These are phyloP conservation scores for Ophiocordyceps camponoti-leonardi DNA, from an alignment of 2,329 filamentous ascomycete species.

Conservation along the genomic window DNA sequence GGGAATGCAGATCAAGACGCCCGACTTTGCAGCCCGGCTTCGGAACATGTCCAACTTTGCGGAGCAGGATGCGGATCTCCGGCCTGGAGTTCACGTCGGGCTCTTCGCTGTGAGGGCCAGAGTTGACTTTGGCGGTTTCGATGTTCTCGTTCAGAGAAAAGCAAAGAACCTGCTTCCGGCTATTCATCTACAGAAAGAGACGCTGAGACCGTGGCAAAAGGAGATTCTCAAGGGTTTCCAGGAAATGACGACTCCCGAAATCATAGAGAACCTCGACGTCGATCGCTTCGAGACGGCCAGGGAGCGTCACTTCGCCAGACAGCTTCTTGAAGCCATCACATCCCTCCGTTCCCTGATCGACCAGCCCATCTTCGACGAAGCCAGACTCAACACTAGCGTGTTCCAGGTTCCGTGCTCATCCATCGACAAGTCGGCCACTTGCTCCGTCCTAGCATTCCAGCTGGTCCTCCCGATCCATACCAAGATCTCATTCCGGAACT, in stretches of 20 bases:
- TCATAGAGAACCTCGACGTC: slow-evolving; percentile 19
- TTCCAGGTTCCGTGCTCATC: slow-evolving; percentile 23
- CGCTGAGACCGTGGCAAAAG: slow-evolving; percentile 35
- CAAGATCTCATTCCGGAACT: slow-evolving; percentile 29
- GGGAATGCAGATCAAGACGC: slow-evolving; percentile 55
- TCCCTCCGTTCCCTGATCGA: slow-evolving; percentile 23
- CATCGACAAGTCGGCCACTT: slow-evolving; percentile 1
- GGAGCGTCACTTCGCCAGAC: slow-evolving; percentile 20
- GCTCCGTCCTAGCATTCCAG: slow-evolving; percentile 33
- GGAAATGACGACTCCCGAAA: slow-evolving; percentile 19
- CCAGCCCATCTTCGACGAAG: slow-evolving; percentile 27
- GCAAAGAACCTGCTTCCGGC: slow-evolving; percentile 44
- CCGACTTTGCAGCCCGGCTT: slow-evolving; percentile 42
- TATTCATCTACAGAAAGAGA: slow-evolving; percentile 31
- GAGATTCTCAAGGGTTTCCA: slow-evolving; percentile 35
- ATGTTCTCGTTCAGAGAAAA: slow-evolving; percentile 40
- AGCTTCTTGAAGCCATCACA: slow-evolving; percentile 25
- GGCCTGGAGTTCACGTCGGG: slow-evolving; percentile 37
- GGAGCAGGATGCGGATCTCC: slow-evolving; percentile 24
- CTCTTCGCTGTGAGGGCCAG: slow-evolving; percentile 39
- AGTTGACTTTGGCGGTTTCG: slow-evolving; percentile 37
- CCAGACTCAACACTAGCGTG: slow-evolving; percentile 23
- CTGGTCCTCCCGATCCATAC: slow-evolving; percentile 45
- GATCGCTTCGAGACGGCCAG: not conserved
- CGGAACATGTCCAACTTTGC: slow-evolving; percentile 45